phyloP scores from a whole-genome alignment of 139 green algal species.

The Chlamydomonas sphaeroides region DNA sequence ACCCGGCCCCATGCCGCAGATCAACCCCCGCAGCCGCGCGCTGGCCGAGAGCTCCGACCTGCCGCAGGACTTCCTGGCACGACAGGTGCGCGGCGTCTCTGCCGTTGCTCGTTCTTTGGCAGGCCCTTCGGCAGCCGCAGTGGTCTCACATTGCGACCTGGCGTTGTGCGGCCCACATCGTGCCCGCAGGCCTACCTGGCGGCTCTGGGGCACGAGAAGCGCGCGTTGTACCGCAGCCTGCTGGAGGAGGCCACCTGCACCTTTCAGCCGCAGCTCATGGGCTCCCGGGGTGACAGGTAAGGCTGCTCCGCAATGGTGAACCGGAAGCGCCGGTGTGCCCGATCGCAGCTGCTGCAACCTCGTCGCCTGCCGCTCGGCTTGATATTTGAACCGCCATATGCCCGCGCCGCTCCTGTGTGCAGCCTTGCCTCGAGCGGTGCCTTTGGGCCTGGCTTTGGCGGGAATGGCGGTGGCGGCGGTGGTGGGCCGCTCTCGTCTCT shows the following conservation, averaged over 20 bases:
- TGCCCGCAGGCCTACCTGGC: constrained; percentile 34
- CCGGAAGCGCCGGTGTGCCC: too few relatives aligned
- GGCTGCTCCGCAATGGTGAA: too few relatives aligned
- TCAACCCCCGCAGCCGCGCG: constrained; percentile 51
- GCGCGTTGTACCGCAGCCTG: constrained; percentile 47
- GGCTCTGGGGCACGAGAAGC: constrained; percentile 47
- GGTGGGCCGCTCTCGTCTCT: background rate
- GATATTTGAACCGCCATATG: too few relatives aligned
- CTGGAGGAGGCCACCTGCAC: constrained; percentile 45
- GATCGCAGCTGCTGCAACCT: too few relatives aligned
- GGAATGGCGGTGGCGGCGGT: background rate
- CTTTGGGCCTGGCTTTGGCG: background rate
- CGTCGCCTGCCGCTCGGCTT: too few relatives aligned
- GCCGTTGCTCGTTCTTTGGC: background rate
- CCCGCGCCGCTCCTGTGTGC: too few relatives aligned
- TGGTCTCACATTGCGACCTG: too few relatives aligned
- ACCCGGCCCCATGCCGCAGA: background rate
- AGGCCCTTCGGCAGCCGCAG: too few relatives aligned
- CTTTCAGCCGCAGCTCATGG: constrained; percentile 27
- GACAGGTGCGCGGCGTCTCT: constrained; percentile 24
- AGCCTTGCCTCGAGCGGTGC: constrained; percentile 27
- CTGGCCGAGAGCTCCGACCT: constrained; percentile 47
- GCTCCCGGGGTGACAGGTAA: constrained; percentile 4
- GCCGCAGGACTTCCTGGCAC: constrained; percentile 47
- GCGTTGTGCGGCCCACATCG: too few relatives aligned